Evolutionary conservation across 805 yeast genomes (phyloP), one percentile per base, ranked within the genome.

Genomic region (Candida krabiensis): DNA sequence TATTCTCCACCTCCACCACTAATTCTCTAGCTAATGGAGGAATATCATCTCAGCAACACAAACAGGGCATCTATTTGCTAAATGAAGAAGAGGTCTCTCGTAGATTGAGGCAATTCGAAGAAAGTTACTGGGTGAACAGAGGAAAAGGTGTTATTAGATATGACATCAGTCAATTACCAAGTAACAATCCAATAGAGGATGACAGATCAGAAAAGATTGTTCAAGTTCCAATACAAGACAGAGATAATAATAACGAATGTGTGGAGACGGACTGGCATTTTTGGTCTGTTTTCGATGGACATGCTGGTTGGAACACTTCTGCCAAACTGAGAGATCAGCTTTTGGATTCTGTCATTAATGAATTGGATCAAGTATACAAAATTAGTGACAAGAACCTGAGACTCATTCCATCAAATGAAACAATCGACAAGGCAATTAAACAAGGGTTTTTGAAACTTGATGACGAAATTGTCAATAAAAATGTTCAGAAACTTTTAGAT

Each of bases 241-340:
- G 54, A 34, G 79, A 77, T 43, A 70, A 77, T 37, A 60, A 73
- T 47, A 70, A 73, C 61, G 52, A 66, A 52, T 49, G 53, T 16
- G 62, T 67, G n/a, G 63, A 63, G 17, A 56, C 73, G 1, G 96
- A 91, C 60, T 83, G 96, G 85, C 84, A 86, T 75, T 88, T 93
- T 57, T 93, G 95, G 77, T 96, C 98, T 4, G 79, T 93, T 0
- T 91, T 83, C 58, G 99, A 93, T 62, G 99, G 99, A 9, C 99
- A 93, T 63, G 89, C 96, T 3, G 99, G 99, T 16, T 89, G 95
- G 80, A 86, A 86, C 47, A 93, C 99, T 2, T 80, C 91, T 40
- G 76, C 86, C n/a, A 86, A 82, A 58, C 72, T 93, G 44, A 73
- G 95, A 44, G 93, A 88, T 47, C 80, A 80, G 47, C 69, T 93